Base-by-base conservation (phyloP, 495 filamentous ascomycete species). In the Aspergillus bertholletiae region DNA sequence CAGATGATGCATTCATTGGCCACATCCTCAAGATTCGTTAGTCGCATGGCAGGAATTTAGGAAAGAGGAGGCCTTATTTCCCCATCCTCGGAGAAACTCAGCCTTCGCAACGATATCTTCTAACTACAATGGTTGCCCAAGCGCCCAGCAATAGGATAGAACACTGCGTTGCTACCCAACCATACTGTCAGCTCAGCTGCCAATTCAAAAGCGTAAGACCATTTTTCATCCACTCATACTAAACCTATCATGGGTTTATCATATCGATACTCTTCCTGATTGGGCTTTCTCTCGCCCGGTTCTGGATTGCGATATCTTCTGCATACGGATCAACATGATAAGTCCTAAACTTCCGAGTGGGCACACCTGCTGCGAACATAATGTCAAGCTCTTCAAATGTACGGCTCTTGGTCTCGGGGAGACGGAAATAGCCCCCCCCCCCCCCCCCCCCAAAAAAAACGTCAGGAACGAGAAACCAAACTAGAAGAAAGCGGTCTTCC, bases 301-400 rank as follows among this genome's bases (percentile, higher is more conserved):
- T 24, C 30, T 47, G 28, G 45, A 47, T 30, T 13, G 45, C 45
- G 9, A 47, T n/a, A 47, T 30, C 27, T 23, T 47, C 45, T 5
- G 45, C 45, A 21, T 57, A 61, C 11, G 54, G 45, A 40, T 61
- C 48, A 17, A 65, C 47, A 22, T 61, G 43, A 48, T 62, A 65
- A 0, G 53, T 60, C 20, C 58, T 66, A 59, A 83, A 83, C 55
- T 80, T 69, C 51, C 75, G 68, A 7, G 78, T 75, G 1, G 62
- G 60, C 4, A 81, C 68, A 18, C 67, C 70, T 41, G 74, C 71
- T 52, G 78, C 72, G 64, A 84, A 86, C 53, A 85, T 65, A 26
- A 84, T 73, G 59, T 84, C 81, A n/a, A 85, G 66, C 62, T 80
- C 80, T 6, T 73, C 75, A 57, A 72, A 81, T 13, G 79, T 82